phyloP scores from a whole-genome alignment of 495 filamentous ascomycete species.

The Opeltia flavorubescens region DNA sequence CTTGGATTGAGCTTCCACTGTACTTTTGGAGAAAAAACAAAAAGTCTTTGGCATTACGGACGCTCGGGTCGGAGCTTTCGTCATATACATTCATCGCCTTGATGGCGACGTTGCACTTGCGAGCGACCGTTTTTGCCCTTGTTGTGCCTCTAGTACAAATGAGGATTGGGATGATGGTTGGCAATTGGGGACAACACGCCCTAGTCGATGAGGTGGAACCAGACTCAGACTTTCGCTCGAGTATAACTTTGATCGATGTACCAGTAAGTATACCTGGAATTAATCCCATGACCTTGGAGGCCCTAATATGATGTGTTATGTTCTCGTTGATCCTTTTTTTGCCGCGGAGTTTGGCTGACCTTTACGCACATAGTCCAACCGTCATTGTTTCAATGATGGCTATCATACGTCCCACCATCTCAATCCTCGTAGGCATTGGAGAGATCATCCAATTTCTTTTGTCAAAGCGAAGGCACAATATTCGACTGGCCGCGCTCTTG shows the following conservation, averaged over 20 bases:
- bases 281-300: not conserved
- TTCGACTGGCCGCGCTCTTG: conserved; percentile 42
- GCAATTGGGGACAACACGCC: conserved; percentile 67
- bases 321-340: not conserved
- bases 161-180: conserved; percentile 53
- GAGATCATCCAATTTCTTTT: conserved; percentile 54
- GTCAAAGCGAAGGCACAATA: conserved; percentile 49
- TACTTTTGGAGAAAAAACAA: conserved; percentile 54
- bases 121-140: conserved; percentile 43
- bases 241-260: conserved; percentile 60
- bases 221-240: conserved; percentile 53
- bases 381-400: conserved; percentile 63
- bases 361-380: conserved; percentile 39
- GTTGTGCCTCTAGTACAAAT: conserved; percentile 45
- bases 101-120: conserved; percentile 32
- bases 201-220: conserved; percentile 56
- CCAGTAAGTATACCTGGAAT: conserved; percentile 33
- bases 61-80: conserved; percentile 40
- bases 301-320: not conserved
- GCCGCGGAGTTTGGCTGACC: not conserved
- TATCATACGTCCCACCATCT: conserved; percentile 69
- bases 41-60: conserved; percentile 31
- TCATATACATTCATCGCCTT: conserved; percentile 36
- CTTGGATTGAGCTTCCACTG: conserved; percentile 60
- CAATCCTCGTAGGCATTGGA: conserved; percentile 60